Percentiles rank a stretch among this genome's conserved stretches.
Evolutionary conservation across 345 rosid species (phyloP).

Genomic region (Excoecaria agallocha): DNA sequence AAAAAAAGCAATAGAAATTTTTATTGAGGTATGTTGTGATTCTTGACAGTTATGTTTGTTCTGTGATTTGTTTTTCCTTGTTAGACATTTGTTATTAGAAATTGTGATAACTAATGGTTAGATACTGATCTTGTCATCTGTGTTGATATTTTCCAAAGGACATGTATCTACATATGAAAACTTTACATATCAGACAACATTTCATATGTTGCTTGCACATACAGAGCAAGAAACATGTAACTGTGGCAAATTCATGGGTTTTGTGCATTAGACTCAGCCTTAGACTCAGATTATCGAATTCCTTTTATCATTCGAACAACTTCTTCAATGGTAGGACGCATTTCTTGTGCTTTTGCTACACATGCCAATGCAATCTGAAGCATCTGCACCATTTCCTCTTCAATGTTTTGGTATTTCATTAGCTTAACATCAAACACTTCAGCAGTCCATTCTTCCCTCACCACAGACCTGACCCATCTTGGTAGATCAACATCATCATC

Average conservation of each 20-base stretch:
- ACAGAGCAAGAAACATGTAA: background rate
- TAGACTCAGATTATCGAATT: constrained; percentile 44
- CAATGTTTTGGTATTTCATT: constrained; percentile 49
- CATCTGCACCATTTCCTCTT: constrained; percentile 90
- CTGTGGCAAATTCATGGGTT: constrained; percentile 31
- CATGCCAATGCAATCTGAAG: constrained; percentile 72
- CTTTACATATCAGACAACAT: constrained; percentile 1
- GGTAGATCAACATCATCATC: constrained; percentile 65
- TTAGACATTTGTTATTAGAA: background rate
- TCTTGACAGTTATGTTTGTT: background rate
- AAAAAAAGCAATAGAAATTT: background rate
- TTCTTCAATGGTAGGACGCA: constrained; percentile 65
- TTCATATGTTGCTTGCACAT: background rate
- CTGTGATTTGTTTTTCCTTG: background rate
- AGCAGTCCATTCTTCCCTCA: constrained; percentile 85
- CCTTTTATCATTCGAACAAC: constrained; percentile 62
- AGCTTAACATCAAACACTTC: constrained; percentile 86
- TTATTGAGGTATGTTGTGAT: background rate
- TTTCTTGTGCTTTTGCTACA: constrained; percentile 54
- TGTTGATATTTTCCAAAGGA: background rate
- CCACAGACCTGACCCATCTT: constrained; percentile 83
- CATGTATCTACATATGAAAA: background rate
- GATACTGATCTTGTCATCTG: background rate
- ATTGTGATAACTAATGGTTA: too few relatives aligned
- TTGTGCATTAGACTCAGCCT: constrained; percentile 52